Conservation (phyloP, 1,139 yeast genomes). For the Magnusiomyces fungicola region DNA sequence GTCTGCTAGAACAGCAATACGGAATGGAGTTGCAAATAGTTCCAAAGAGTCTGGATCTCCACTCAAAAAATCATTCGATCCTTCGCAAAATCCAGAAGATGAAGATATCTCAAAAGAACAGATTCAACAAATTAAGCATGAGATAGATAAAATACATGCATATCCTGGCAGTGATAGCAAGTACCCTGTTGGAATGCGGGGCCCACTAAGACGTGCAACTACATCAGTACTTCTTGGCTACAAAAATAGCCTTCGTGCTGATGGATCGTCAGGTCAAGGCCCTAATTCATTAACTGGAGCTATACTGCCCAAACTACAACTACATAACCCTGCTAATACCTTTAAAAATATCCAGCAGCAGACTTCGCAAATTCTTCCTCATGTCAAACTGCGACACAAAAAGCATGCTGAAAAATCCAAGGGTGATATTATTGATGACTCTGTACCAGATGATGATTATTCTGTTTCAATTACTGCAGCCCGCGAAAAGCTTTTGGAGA, state of each 20-base stretch:
- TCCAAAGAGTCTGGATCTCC: background rate
- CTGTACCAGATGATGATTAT: constrained; percentile 22
- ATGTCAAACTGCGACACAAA: constrained; percentile 7
- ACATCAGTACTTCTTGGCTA: no score
- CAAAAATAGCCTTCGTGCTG: no score
- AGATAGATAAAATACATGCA: background rate
- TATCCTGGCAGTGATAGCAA: background rate
- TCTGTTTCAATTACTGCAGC: constrained; percentile 32
- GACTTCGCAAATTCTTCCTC: constrained; percentile 3
- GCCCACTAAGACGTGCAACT: no score
- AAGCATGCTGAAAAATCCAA: background rate
- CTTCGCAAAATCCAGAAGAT: background rate
- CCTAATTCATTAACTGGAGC: background rate
- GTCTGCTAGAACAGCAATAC: no score
- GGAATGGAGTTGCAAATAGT: no score
- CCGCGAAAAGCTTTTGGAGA: constrained; percentile 30
- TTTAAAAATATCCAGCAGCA: constrained; percentile 2
- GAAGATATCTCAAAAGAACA: background rate
- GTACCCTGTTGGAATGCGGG: no score
- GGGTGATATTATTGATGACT: constrained; percentile 20
- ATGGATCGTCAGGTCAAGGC: no score
- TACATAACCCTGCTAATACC: background rate
- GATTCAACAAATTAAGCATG: background rate
- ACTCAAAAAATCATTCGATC: background rate
- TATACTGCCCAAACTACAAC: background rate